Base-by-base conservation (phyloP, 306 rosid genomes). In the Morella rubra region DNA sequence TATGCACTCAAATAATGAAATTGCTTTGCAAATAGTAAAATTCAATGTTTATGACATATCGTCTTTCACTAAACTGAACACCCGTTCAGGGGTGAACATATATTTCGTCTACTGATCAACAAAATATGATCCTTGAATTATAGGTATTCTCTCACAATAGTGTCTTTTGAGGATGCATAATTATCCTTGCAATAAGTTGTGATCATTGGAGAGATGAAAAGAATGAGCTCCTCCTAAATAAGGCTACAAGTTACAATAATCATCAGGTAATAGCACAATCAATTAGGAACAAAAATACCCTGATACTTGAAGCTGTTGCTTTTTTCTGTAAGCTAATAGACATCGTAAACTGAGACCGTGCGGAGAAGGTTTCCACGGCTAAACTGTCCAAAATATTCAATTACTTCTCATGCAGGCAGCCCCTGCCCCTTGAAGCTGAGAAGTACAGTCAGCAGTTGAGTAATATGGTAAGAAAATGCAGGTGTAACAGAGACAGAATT, bases 381-480 rank as follows among this genome's bases (percentile, higher is more conserved):
- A 76, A 54, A 67, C 60, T 68, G 7, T 67, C 37, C 5, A 76
- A 44, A 9, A 68, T 44, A 13, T 44, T 58, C 56, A 68, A 54
- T 53, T 16, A 52, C 65, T 37, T 53, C 67, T 40, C 16, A 18
- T 61, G 19, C 13, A 19, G 71, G 19, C 24, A 19, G 74, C 66
- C 5, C 46, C 47, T 44, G 74, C 66, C 5, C 46, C 47, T 54
- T 40, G 60, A 68, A 53, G 47, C 68, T 76, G 71, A 55, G 9
- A 16, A 18, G 7, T 65, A 27, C 16, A 41, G 2, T 5, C 27
- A 65, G 19, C 71, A 65, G 16, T 65, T 40, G 18, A 65, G 50
- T 47, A 14, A 65, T 16, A 42, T 65, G 47, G 50, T 65, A 41
- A 65, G 49, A 41, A 18, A 65, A 61, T 14, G 32, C 18, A 16